Conservation (phyloP, 805 yeast species). For the Aciculoconidium aculeatum region DNA sequence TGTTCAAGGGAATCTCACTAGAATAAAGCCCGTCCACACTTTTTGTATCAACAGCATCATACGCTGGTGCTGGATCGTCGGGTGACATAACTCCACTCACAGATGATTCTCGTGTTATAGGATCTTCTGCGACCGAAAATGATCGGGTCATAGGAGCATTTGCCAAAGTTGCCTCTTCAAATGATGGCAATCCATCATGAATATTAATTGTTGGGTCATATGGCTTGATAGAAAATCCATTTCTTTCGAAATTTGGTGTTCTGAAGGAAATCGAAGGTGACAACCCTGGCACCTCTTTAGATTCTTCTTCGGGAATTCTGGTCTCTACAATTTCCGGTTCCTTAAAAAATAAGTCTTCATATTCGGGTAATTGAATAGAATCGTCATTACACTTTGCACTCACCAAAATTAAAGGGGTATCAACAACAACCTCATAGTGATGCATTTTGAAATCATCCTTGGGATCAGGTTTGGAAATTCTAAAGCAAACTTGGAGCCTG, state of each 20-base stretch:
- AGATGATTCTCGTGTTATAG: conserved; percentile 31
- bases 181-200: conserved; percentile 45
- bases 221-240: conserved; percentile 29
- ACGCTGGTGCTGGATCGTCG: conserved; percentile 29
- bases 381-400: conserved; percentile 38
- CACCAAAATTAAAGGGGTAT: conserved; percentile 57
- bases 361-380: conserved; percentile 36
- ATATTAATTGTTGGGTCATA: conserved; percentile 12
- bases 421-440: conserved; percentile 76
- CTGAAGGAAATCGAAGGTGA: conserved; percentile 26
- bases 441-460: conserved; percentile 44
- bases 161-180: conserved; percentile 62
- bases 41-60: conserved; percentile 13
- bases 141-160: conserved; percentile 31
- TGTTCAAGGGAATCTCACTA: conserved; percentile 12
- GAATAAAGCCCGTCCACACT: conserved; percentile 2
- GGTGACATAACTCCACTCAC: conserved; percentile 14
- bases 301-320: conserved; percentile 2
- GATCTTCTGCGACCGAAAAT: conserved; percentile 32
- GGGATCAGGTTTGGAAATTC: conserved; percentile 60
- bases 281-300: conserved; percentile 4
- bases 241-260: conserved; percentile 30
- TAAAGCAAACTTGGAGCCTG: conserved; percentile 61
- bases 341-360: conserved; percentile 21
- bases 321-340: conserved; percentile 10